phyloP scores from a whole-genome alignment of 805 yeast species.

The Yarrowia yakushimensis region DNA sequence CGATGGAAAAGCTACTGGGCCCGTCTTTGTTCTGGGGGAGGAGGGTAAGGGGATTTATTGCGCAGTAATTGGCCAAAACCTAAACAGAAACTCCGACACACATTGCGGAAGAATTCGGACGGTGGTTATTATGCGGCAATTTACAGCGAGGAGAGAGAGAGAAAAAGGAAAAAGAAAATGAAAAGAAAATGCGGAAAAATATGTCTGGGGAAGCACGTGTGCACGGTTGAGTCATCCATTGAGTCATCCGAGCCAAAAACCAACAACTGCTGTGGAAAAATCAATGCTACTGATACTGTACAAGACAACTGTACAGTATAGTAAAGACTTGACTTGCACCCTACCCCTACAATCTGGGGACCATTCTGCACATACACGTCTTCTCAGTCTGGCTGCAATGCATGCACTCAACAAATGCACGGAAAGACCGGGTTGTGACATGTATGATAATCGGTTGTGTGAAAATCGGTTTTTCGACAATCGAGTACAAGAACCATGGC shows the following conservation, averaged over 20 bases:
- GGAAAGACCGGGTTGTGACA: conserved; percentile 18
- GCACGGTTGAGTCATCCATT: conserved; percentile 1
- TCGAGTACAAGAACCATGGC: too few species aligned
- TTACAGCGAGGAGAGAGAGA: conserved; percentile 5
- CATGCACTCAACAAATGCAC: conserved; percentile 23
- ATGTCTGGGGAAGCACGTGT: not conserved
- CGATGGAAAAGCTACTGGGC: conserved; percentile 17
- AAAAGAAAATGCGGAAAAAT: too few species aligned
- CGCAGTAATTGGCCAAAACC: conserved; percentile 25
- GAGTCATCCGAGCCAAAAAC: conserved; percentile 3
- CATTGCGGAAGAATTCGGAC: conserved; percentile 24
- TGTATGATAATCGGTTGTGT: too few species aligned
- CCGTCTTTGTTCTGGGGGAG: conserved; percentile 20
- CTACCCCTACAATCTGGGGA: too few species aligned
- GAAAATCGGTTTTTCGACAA: too few species aligned
- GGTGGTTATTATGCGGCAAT: conserved; percentile 11
- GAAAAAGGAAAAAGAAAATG: not conserved
- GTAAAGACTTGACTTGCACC: too few species aligned
- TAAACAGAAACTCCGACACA: conserved; percentile 21
- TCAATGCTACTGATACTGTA: too few species aligned
- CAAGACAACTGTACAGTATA: too few species aligned
- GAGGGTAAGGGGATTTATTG: conserved; percentile 25
- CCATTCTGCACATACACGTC: too few species aligned
- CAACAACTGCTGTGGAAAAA: too few species aligned
- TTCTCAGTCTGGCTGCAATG: too few species aligned